Evolutionary conservation across 352 stramenopile species (phyloP).

Genomic region (Pythium aquatile): DNA sequence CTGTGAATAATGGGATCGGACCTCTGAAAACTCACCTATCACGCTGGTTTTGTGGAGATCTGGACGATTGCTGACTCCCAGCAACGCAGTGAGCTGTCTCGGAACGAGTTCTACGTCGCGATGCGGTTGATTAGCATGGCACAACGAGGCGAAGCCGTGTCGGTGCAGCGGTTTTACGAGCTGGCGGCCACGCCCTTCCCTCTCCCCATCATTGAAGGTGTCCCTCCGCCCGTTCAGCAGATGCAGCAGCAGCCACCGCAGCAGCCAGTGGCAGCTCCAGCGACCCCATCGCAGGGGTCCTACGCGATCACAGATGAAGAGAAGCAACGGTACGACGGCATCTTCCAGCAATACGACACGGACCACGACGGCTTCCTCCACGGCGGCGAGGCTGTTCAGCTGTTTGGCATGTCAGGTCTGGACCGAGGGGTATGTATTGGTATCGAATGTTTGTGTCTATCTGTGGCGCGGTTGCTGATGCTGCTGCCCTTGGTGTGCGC

Average conservation of each 20-base stretch:
- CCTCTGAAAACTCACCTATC: neutral
- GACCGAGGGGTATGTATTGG: slow-evolving; percentile 68
- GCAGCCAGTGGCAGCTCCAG: neutral
- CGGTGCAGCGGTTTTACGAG: slow-evolving; percentile 68
- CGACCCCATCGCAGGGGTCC: slow-evolving; percentile 11
- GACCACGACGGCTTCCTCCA: slow-evolving; percentile 91
- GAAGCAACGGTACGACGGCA: slow-evolving; percentile 86
- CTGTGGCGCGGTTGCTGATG: neutral
- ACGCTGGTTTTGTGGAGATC: slow-evolving; percentile 35
- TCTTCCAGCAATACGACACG: slow-evolving; percentile 92
- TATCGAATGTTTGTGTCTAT: slow-evolving; percentile 1
- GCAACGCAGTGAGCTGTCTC: slow-evolving; percentile 67
- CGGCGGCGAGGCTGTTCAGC: slow-evolving; percentile 83
- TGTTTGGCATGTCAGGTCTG: slow-evolving; percentile 94
- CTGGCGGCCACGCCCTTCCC: slow-evolving; percentile 53
- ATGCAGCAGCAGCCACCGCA: slow-evolving; percentile 10
- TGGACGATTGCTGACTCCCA: slow-evolving; percentile 79
- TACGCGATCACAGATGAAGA: slow-evolving; percentile 90
- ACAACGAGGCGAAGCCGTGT: slow-evolving; percentile 67
- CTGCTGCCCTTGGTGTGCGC: neutral
- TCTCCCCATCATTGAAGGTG: slow-evolving; percentile 62
- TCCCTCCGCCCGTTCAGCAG: slow-evolving; percentile 38
- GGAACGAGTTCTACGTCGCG: slow-evolving; percentile 84
- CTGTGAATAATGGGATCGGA: neutral
- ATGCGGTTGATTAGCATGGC: slow-evolving; percentile 87